Percentiles rank a stretch among this genome's conserved stretches.
These are phyloP conservation scores for Gentiana macrophylla DNA, from an alignment of 257 asterid species.

Conservation along the genomic window DNA sequence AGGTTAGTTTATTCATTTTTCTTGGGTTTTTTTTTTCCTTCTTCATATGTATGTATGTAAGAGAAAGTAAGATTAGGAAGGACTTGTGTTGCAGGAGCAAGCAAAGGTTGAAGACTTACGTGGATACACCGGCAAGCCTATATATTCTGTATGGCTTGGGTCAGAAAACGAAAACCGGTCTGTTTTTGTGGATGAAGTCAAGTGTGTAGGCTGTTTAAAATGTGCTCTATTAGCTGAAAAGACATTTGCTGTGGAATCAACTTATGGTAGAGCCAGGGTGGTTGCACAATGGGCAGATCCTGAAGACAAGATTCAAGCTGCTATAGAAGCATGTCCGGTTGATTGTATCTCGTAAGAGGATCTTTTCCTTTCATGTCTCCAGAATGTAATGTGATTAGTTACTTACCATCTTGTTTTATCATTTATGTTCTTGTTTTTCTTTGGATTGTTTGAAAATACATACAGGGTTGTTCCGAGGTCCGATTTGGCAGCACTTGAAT, in stretches of 20 bases:
- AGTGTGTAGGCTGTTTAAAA: conserved; percentile 85
- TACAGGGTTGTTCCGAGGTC: conserved; percentile 61
- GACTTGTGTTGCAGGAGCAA: conserved; percentile 42
- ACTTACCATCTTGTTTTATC: not conserved
- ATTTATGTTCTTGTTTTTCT: not conserved
- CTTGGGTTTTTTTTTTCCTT: too few species aligned
- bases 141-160: conserved; percentile 72
- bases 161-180: conserved; percentile 61
- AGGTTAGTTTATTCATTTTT: conserved; percentile 23
- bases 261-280: conserved; percentile 80
- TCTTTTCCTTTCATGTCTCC: not conserved
- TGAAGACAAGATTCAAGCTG: conserved; percentile 64
- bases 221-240: conserved; percentile 79
- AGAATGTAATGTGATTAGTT: not conserved
- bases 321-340: conserved; percentile 74
- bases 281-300: conserved; percentile 96
- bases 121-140: conserved; percentile 81
- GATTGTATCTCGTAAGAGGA: conserved; percentile 81
- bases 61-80: too few species aligned
- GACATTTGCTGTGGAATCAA: conserved; percentile 78
- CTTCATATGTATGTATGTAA: too few species aligned
- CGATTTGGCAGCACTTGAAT: conserved; percentile 79
- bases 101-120: conserved; percentile 66
- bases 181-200: conserved; percentile 86
- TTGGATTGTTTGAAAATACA: not conserved